Base-by-base conservation (phyloP, 2,329 filamentous ascomycete species). In the Parafenestella ontariensis region DNA sequence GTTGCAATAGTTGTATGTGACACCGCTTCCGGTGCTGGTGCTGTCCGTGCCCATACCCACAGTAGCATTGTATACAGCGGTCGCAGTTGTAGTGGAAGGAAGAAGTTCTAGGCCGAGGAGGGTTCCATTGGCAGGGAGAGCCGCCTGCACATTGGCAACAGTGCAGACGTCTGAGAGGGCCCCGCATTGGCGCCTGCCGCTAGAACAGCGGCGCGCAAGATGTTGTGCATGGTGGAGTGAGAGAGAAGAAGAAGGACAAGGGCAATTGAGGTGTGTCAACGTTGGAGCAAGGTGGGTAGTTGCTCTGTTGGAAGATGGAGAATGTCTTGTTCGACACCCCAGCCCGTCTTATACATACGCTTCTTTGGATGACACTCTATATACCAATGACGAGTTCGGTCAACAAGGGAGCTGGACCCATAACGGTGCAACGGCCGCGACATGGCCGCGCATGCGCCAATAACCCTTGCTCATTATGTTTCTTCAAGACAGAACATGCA, bases 1-100 rank as follows among this genome's bases (percentile, higher is more conserved):
- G 47, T 82, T 81, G 65, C 80, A 82, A 59, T 79, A 82, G 65
- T 47, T 53, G 49, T 65, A 62, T 2, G 58, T 65, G 10, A 55
- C 28, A 18, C 21, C 36, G 7, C 36, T 44, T 20, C 41, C 36
- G 21, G 29, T 49, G 13, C 31, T 42, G 10, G 34, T 36, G 11
- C 24, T 23, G 23, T 18, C 33, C 5, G 18, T 58, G 20, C 43
- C 43, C 7, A 53, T 54, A 21, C 43, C 43, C 7, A 55, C 71
- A 18, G 52, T 76, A 49, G 65, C 70, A 67, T 65, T 59, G 9
- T 62, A 71, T 26, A 77, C 68, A 5, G 73, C 62, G 8, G 64
- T 71, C 13, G 74, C 73, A 15, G 71, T 75, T 18, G 79, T 69
- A 0, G 76, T 78, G 3, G 69, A 20, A 21, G 71, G 54, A 44